Conservation (phyloP, 345 rosid species). For the Syzygium grande region DNA sequence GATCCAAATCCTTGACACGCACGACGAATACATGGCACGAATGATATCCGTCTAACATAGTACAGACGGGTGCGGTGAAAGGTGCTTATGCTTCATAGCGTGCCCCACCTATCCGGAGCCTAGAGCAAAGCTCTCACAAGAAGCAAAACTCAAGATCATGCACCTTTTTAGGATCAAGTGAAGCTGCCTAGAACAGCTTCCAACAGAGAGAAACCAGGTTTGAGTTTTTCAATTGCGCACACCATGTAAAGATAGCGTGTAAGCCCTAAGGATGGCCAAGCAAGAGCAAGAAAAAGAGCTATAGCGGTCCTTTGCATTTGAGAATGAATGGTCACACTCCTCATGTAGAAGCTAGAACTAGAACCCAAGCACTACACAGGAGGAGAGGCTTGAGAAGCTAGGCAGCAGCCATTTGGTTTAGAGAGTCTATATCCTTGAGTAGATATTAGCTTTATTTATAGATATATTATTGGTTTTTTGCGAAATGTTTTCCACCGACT, state of each 20-base stretch:
- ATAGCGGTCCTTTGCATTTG: neutral
- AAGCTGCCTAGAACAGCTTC: neutral
- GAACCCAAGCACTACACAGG: too few relatives aligned
- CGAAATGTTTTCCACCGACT: neutral
- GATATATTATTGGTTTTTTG: neutral
- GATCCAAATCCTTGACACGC: fast-evolving
- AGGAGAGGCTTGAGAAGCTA: neutral
- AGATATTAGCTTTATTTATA: neutral
- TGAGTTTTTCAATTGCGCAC: neutral
- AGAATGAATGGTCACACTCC: neutral
- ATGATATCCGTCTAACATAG: neutral
- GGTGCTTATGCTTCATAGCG: neutral
- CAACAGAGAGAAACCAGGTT: neutral
- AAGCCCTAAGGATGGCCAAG: neutral
- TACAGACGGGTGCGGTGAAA: neutral
- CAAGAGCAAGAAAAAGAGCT: neutral
- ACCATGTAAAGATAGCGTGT: neutral
- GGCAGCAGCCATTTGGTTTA: neutral
- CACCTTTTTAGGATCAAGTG: neutral
- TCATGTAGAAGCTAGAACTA: neutral
- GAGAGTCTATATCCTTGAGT: neutral
- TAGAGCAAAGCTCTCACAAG: neutral
- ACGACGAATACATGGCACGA: neutral
- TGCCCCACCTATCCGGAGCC: neutral
- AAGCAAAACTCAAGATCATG: neutral